Conservation (phyloP, 805 yeast species). For the Candida anglica region DNA sequence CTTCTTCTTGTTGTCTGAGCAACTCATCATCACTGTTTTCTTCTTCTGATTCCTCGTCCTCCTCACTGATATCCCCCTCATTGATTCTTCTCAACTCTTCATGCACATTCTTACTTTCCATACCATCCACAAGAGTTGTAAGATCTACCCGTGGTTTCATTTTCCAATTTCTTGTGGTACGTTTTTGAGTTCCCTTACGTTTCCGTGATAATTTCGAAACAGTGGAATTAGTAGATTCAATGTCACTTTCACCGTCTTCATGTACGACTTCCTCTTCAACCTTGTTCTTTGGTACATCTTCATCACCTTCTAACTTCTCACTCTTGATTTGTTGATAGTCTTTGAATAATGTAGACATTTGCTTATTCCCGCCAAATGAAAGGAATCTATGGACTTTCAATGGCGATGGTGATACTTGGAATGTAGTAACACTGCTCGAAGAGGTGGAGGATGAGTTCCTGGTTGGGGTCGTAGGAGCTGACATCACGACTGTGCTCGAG, state of each 20-base stretch:
- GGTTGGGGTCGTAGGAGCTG: slow-evolving; percentile 4
- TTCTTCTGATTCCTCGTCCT: slow-evolving; percentile 13
- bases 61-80: slow-evolving; percentile 18
- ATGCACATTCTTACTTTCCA: slow-evolving; percentile 39
- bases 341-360: slow-evolving; percentile 44
- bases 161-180: slow-evolving; percentile 50
- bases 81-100: slow-evolving; percentile 32
- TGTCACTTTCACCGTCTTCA: slow-evolving; percentile 8
- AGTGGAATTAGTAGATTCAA: slow-evolving; percentile 4
- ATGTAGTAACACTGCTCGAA: slow-evolving; percentile 11
- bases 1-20: slow-evolving; percentile 15
- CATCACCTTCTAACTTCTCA: too few relatives aligned
- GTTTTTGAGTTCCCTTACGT: slow-evolving; percentile 43
- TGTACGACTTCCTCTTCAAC: slow-evolving; percentile 12
- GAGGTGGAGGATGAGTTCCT: slow-evolving; percentile 8
- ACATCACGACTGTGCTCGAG: slow-evolving; percentile 4
- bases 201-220: slow-evolving; percentile 11
- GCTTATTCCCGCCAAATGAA: slow-evolving; percentile 14
- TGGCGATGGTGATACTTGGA: slow-evolving; percentile 46
- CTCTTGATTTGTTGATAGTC: slow-evolving; percentile 39
- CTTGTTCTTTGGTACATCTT: slow-evolving; percentile 12
- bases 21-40: slow-evolving; percentile 13
- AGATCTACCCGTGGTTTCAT: slow-evolving; percentile 35
- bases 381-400: slow-evolving; percentile 31
- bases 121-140: slow-evolving; percentile 18